A percentile compares a stretch with the other conserved stretches of the same genome.
phyloP scores from a whole-genome alignment of 2,329 filamentous ascomycete genomes.

The Periconia macrospinosa region DNA sequence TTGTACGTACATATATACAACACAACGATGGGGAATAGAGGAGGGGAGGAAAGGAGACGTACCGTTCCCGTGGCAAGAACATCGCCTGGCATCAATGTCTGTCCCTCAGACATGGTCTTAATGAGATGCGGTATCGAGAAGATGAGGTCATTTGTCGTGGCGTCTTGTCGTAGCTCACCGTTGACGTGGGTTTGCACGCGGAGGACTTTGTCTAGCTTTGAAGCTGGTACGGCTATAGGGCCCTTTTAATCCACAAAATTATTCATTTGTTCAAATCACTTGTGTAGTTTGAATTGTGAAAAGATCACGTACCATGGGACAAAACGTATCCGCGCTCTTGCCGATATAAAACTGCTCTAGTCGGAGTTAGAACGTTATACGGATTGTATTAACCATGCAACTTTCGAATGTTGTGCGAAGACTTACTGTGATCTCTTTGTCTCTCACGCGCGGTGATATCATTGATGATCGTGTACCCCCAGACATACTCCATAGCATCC shows the following conservation, averaged over 20 bases:
- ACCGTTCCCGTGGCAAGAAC: constrained; percentile 55
- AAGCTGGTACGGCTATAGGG: constrained; percentile 54
- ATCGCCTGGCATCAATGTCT: constrained; percentile 49
- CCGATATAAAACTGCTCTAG: constrained; percentile 60
- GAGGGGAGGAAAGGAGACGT: constrained; percentile 53
- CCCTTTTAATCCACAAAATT: too few relatives aligned
- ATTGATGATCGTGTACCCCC: constrained; percentile 60
- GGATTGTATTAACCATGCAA: not conserved
- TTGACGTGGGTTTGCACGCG: constrained; percentile 51
- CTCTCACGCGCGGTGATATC: constrained; percentile 27
- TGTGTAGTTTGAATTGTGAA: not conserved
- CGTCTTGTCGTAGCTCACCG: constrained; percentile 51
- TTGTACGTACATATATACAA: not conserved
- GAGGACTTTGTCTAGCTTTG: constrained; percentile 48
- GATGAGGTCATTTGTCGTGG: constrained; percentile 49
- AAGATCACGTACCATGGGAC: constrained; percentile 50
- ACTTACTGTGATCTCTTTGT: constrained; percentile 45
- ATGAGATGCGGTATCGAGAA: constrained; percentile 52
- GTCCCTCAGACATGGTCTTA: constrained; percentile 50
- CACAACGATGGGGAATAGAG: too few relatives aligned
- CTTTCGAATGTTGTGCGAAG: not conserved
- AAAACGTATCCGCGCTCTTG: constrained; percentile 59
- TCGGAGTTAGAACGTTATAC: not conserved
- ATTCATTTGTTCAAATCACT: not conserved
- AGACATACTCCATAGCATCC: constrained; percentile 55